Evolutionary conservation across 2,329 filamentous ascomycete genomes (phyloP), one percentile per base, ranked within the genome.

Genomic region (Aureobasidium zeae): DNA sequence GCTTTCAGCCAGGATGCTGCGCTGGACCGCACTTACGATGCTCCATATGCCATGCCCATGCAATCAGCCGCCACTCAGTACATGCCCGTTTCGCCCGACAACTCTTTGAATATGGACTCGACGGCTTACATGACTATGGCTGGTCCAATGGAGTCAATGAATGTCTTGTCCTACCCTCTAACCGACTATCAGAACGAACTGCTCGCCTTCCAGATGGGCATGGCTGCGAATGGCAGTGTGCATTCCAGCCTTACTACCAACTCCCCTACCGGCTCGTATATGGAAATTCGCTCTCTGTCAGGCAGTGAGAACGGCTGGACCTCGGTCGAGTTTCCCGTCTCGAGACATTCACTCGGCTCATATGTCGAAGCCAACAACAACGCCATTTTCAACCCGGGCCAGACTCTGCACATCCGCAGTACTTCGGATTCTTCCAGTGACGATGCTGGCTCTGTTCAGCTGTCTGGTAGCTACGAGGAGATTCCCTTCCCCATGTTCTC

Each of bases 271-370:
- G 81, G 83, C 54, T 84, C 81, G 21, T 88, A 86, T 61, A 69
- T 94, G 34, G 88, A 95, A 63, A 84, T 94, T 24, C 69, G 89
- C 37, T 95, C 89, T 5, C 69, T 94, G 31, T 86, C 86, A n/a
- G 75, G 74, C 51, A 85, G 83, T 57, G 87, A 93, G 54, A 85
- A 88, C 54, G 85, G 86, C 46, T 96, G 88, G 88, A 79, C 77
- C 38, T 76, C 83, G 52, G 79, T 95, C 46, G 84, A 91, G 52
- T 76, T 78, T 59, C 49, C 51, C 19, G 45, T 49, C 15, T 57
- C 60, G 49, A 80, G 80, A 48, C 80, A 77, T 49, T 82, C 80
- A 26, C 79, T 83, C 53, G 83, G 89, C 53, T 73, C 76, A 24
- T 77, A 73, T 53, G 70, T 74, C 33, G 70, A 80, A 32, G 52